A percentile compares a stretch with the other conserved stretches of the same genome.
These are phyloP conservation scores for Tricholoma saponaceum DNA, from an alignment of 768 basidiomycete species.

Conservation along the genomic window DNA sequence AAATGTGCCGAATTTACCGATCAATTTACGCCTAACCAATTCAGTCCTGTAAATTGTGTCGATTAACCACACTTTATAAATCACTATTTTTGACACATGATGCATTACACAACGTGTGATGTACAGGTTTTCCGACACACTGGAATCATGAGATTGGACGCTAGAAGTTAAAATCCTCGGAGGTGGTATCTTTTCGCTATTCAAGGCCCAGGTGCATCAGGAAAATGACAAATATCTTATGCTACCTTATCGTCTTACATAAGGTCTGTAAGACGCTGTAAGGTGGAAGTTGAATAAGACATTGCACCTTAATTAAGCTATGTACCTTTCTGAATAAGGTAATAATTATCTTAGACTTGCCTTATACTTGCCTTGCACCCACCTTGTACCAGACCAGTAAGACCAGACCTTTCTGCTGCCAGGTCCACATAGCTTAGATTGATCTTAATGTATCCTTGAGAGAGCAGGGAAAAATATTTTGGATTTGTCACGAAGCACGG, in stretches of 20 bases:
- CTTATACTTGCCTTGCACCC: not conserved
- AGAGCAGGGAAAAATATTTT: not conserved
- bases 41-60: too few species aligned
- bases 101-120: too few species aligned
- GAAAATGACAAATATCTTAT: conserved; percentile 1
- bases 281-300: conserved; percentile 1
- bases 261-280: not conserved
- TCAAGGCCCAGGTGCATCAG: too few species aligned
- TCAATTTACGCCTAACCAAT: too few species aligned
- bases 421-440: not conserved
- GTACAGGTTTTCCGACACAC: too few species aligned
- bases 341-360: not conserved
- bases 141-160: too few species aligned
- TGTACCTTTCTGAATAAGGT: conserved; percentile 4
- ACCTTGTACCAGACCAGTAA: not conserved
- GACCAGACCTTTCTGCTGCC: not conserved
- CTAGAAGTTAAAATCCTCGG: too few species aligned
- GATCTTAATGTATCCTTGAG: not conserved
- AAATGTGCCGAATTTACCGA: too few species aligned
- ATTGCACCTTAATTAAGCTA: not conserved
- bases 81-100: too few species aligned
- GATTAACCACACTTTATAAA: too few species aligned
- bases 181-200: too few species aligned
- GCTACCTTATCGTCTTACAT: not conserved
- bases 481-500: not conserved